Evolutionary conservation across 2,329 filamentous ascomycete genomes (phyloP), one percentile per base, ranked within the genome.

Genomic region (Aspergillus unguis): DNA sequence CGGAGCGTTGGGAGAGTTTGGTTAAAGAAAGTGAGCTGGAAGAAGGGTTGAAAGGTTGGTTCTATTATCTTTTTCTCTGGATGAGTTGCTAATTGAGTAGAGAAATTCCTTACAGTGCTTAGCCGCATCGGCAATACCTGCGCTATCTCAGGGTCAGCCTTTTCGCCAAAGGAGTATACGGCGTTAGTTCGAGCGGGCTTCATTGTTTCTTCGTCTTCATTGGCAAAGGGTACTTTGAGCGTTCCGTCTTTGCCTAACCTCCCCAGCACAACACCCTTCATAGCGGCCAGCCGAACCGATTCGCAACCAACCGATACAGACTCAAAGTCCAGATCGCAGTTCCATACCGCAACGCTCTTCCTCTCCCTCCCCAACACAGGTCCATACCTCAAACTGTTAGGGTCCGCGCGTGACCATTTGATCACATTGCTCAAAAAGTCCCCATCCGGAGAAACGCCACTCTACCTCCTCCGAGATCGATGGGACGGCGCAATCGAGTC

Each of bases 401-500:
- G 74, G 17, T 71, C 78, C 28, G 80, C 80, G 10, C 78, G 83
- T 5, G 68, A 72, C 5, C 82, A 85, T 61, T 65, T 86, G 2
- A 62, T 85, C 3, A 60, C 69, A 10, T 70, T 85, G 2, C 66
- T 86, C 1, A 71, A 68, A 25, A 80, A 80, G 59, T 77, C 76
- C 10, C 75, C 72, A 44, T 78, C 77, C 58, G 73, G 74, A 37
- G 82, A 85, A 64, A 76, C 76, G 1, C 82, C 83, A 0, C 58
- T 81, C 29, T 71, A 75, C 40, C 65, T 82, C 6, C 68, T 86
- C 6, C 74, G 74, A 26, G 83, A 86, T 62, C 78, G 80, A 23
- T 86, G 84, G 84, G 80, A 86, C 55, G 84, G 83, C n/a, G 82
- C 82, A 6, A 71, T 83, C 4, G 74, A 78, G 36, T 70, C 69